Evolutionary conservation across 805 yeast genomes (phyloP).

Genomic region (Candida corydali): DNA sequence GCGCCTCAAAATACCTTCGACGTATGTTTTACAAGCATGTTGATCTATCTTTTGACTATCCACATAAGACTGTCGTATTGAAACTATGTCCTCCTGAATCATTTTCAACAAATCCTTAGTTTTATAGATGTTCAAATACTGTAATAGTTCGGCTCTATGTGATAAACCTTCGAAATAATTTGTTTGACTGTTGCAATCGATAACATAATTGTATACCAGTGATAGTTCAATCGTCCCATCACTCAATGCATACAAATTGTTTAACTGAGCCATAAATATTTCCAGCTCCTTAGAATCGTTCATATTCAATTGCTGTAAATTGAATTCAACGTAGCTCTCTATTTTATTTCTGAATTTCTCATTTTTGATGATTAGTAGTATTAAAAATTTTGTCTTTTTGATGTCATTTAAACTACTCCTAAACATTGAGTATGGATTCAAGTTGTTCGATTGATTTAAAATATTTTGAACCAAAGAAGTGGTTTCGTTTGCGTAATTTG

Average conservation of each 20-base stretch:
- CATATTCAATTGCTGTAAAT: neutral
- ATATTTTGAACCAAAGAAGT: conserved; percentile 1
- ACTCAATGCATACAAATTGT: conserved; percentile 9
- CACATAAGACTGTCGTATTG: neutral
- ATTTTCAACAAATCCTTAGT: neutral
- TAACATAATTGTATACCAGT: conserved; percentile 17
- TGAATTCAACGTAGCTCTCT: neutral
- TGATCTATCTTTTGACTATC: neutral
- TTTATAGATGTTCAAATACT: neutral
- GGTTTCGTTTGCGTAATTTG: neutral
- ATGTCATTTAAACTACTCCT: conserved; percentile 1
- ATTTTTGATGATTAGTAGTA: neutral
- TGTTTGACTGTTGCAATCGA: neutral
- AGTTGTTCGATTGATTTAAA: neutral
- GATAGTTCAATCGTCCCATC: conserved; percentile 11
- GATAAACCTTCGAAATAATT: conserved; percentile 1
- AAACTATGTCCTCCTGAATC: conserved; percentile 1
- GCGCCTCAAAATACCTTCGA: neutral
- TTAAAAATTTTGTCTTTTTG: neutral
- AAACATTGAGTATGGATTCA: conserved; percentile 9
- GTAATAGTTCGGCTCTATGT: conserved; percentile 1
- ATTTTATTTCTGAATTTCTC: neutral
- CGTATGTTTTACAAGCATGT: conserved; percentile 1
- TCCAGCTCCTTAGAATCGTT: conserved; percentile 9
- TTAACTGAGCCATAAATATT: conserved; percentile 11